These are phyloP conservation scores for Podaxis sp. DNA, from an alignment of 768 basidiomycete genomes.

Conservation along the genomic window DNA sequence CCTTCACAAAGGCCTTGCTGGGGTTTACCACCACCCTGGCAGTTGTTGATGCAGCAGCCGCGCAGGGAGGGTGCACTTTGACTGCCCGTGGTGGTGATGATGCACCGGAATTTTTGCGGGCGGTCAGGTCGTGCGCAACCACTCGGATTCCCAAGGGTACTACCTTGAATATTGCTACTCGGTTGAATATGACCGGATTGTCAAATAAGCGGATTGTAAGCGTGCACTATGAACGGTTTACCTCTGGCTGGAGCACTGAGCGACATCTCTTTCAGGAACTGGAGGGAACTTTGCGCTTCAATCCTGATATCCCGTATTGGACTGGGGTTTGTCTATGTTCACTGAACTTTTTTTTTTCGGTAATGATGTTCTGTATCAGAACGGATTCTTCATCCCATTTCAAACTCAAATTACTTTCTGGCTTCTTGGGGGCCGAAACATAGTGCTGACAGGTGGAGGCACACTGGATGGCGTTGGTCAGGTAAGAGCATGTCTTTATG, in stretches of 20 bases:
- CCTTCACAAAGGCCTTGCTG: background rate
- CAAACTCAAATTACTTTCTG: slow-evolving; percentile 53
- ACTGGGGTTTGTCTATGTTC: slow-evolving; percentile 31
- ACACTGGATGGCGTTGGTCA: slow-evolving; percentile 65
- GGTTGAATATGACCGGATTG: slow-evolving; percentile 51
- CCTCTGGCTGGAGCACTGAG: background rate
- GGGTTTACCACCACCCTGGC: background rate
- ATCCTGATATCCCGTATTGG: slow-evolving; percentile 50
- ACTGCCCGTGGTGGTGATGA: slow-evolving; percentile 45
- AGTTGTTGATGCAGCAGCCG: background rate
- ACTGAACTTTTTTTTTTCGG: background rate
- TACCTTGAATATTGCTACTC: slow-evolving; percentile 46
- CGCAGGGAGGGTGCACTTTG: slow-evolving; percentile 31
- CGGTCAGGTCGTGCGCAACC: slow-evolving; percentile 35
- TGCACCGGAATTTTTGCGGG: slow-evolving; percentile 40
- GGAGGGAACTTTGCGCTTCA: slow-evolving; percentile 47
- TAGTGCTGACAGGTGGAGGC: slow-evolving; percentile 52
- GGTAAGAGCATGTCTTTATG: slow-evolving; percentile 24
- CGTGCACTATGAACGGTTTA: background rate
- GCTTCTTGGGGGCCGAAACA: slow-evolving; percentile 47
- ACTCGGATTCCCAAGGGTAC: slow-evolving; percentile 40
- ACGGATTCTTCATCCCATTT: slow-evolving; percentile 49
- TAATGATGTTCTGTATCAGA: slow-evolving; percentile 23
- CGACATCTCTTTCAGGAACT: slow-evolving; percentile 30
- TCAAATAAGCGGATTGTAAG: slow-evolving; percentile 45